Conservation (phyloP, 257 asterid species). For the Voacanga thouarsii region DNA sequence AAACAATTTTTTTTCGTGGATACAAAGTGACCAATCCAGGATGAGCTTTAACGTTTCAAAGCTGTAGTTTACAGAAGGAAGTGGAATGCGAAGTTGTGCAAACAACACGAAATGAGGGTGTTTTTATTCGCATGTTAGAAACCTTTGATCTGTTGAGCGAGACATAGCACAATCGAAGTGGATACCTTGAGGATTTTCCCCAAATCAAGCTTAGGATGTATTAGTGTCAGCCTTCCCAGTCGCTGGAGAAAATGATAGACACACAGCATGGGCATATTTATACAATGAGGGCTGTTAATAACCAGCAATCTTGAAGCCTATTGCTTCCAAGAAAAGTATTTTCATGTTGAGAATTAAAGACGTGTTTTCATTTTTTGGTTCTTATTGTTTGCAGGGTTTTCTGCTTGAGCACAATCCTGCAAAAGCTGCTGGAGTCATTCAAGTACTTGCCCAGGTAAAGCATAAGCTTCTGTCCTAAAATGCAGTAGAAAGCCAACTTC, state of each 20-base stretch:
- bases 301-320: neutral
- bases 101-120: neutral
- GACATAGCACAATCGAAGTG: neutral
- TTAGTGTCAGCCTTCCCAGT: neutral
- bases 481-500: neutral
- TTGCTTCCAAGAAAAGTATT: neutral
- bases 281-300: neutral
- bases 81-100: neutral
- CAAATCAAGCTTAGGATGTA: neutral
- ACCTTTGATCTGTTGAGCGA: neutral
- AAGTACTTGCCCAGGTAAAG: constrained; percentile 62
- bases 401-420: constrained; percentile 73
- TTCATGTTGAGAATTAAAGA: neutral
- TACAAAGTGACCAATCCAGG: neutral
- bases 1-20: neutral
- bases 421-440: constrained; percentile 72
- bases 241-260: neutral
- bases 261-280: neutral
- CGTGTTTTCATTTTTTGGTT: neutral
- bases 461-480: neutral
- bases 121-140: neutral
- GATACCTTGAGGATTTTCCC: neutral
- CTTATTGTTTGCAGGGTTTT: constrained; percentile 51
- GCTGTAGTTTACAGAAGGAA: neutral
- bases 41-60: neutral